Evolutionary conservation across 768 basidiomycete species (phyloP), one percentile per base, ranked within the genome.

Genomic region (Myochromella boudieri): DNA sequence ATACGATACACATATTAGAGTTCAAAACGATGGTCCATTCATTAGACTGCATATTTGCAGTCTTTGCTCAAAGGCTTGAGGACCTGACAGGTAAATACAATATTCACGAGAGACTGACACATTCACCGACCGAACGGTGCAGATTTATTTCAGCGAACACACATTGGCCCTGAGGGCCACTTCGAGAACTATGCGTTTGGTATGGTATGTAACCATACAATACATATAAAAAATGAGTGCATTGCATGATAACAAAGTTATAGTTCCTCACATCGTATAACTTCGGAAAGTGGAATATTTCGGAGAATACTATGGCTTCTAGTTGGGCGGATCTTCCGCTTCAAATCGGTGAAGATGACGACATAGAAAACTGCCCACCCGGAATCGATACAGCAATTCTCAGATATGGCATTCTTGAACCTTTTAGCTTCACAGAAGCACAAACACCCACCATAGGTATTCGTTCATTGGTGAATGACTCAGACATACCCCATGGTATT

Each of bases 131-230:
- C 36, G 27, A 10, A 3, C 28, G 2, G 6, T 18, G 25, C 3
- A 49, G 48, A 42, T 11, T 33, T 28, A 6, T 49, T 49, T 33
- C 36, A 43, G 22, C 48, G 44, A 24, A 48, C 42, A 41, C 40
- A 48, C 18, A 24, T 33, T 10, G 21, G 39, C 6, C 3, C 28
- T 1, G 32, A 27, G 14, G n/a, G 6, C 8, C 21, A 49, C 14
- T 40, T 49, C 14, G 48, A 49, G 21, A 33, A 39, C 10, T 49
- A 25, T 21, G 37, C 48, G 8, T 50, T 44, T 28, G 48, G 48
- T 2, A 50, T 50, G 48, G 48, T 50, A 14, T 3, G 37, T 33
- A 2, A 6, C n/a, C 31, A 2, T 18, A 20, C 25, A n/a, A n/a
- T n/a, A 31, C n/a, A 6, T 14, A n/a, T 8, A 8, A 29, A 25